Evolutionary conservation across 1,139 yeast species (phyloP), one percentile per base, ranked within the genome.

Genomic region (Blastobotrys apis): DNA sequence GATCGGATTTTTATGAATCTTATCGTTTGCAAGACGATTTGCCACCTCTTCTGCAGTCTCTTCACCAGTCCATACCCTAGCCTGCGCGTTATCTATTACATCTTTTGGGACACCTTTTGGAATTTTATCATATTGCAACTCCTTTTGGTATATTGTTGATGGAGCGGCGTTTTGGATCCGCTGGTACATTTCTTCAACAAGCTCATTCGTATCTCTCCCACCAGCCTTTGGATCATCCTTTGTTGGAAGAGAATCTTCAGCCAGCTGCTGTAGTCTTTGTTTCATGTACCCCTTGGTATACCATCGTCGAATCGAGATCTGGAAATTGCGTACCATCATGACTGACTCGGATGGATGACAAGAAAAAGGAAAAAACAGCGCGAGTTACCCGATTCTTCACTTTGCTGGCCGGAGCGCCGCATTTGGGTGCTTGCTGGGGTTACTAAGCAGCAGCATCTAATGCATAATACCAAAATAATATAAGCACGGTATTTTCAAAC

Each of bases 41-140:
- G 43, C 37, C 27, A 39, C 33, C 15, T 32, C 36, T 17, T 36
- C 34, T 2, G 39, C 27, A 16, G 40, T 21, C 21, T 85, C 94
- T 1, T 66, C 59, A 0, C 95, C 95, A 0, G 65, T 67, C 95
- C 95, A 87, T 0, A 90, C 86, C 21, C 56, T 55, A 0, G 76
- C 58, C 44, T 67, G 58, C 1, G 87, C 87, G 2, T 77, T 66
- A 1, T 78, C 81, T 46, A 69, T 64, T 0, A 80, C 72, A 33
- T 75, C 80, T 45, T 74, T 75, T 40, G 77, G 72, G 0, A 77
- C 74, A 51, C 62, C 64, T 0, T 48, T 39, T 0, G 80, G 79
- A 9, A 75, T 49, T 47, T 65, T 63, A 17, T 71, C 53, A 35
- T 66, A 48, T 25, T 68, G 66, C 31, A 76, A 61, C 17, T 66